Conservation (phyloP, 2,329 filamentous ascomycete species). For the Aureobasidium melanogenum region DNA sequence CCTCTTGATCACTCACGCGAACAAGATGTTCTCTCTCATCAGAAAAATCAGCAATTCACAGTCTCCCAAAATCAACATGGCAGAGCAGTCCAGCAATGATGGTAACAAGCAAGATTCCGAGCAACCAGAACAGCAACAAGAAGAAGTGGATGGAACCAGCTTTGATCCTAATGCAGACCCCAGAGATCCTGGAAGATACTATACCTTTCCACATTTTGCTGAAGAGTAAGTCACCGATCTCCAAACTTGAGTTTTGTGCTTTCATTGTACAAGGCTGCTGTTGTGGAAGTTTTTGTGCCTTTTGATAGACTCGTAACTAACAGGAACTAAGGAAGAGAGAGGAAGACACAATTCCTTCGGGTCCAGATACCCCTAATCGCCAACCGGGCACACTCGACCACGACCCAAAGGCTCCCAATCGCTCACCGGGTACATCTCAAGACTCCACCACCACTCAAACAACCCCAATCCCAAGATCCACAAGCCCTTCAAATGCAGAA, state of each 20-base stretch:
- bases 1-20: background rate
- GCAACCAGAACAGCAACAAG: background rate
- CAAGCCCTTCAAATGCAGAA: background rate
- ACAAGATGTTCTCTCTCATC: background rate
- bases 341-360: background rate
- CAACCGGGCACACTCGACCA: background rate
- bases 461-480: background rate
- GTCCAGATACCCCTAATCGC: background rate
- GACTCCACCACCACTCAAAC: background rate
- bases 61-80: background rate
- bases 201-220: background rate
- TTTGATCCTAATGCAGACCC: background rate
- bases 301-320: background rate
- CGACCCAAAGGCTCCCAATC: background rate
- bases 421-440: background rate
- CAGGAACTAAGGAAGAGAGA: background rate
- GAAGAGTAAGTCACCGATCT: background rate
- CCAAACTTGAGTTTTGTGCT: background rate
- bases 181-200: conserved; percentile 4
- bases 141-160: background rate
- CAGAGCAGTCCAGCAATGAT: background rate
- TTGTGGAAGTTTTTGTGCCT: background rate
- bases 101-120: background rate
- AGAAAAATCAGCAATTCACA: background rate
- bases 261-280: background rate